These are phyloP conservation scores for Phytophthora uliginosa DNA, from an alignment of 352 stramenopile genomes.

Conservation along the genomic window DNA sequence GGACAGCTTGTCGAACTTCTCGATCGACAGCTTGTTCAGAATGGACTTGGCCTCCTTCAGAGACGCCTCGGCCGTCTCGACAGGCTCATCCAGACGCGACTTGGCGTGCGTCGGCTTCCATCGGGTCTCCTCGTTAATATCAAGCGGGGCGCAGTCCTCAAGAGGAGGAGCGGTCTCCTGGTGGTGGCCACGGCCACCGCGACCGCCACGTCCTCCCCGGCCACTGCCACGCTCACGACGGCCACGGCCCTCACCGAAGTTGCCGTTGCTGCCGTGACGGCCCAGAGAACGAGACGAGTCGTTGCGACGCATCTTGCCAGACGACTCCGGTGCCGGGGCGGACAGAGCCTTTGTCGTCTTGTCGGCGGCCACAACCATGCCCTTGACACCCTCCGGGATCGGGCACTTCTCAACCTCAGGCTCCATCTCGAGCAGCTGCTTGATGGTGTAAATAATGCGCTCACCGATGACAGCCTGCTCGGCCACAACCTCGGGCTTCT, in stretches of 20 bases:
- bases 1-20: slow-evolving; percentile 97
- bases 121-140: slow-evolving; percentile 86
- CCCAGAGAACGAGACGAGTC: slow-evolving; percentile 57
- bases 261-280: slow-evolving; percentile 54
- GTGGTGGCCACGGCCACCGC: slow-evolving; percentile 50
- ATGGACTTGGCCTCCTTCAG: slow-evolving; percentile 93
- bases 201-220: slow-evolving; percentile 52
- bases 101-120: slow-evolving; percentile 85
- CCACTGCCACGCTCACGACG: slow-evolving; percentile 52
- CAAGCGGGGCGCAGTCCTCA: slow-evolving; percentile 71
- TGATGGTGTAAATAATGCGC: slow-evolving; percentile 84
- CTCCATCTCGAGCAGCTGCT: slow-evolving; percentile 79
- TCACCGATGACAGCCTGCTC: slow-evolving; percentile 55
- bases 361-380: slow-evolving; percentile 53
- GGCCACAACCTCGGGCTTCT: slow-evolving; percentile 36
- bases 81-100: slow-evolving; percentile 55
- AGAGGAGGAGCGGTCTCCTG: slow-evolving; percentile 65
- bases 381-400: slow-evolving; percentile 64
- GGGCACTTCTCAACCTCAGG: slow-evolving; percentile 55
- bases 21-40: slow-evolving; percentile 98
- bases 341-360: slow-evolving; percentile 63
- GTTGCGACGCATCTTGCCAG: slow-evolving; percentile 44
- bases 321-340: slow-evolving; percentile 26
- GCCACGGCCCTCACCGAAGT: slow-evolving; percentile 47
- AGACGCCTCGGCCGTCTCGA: slow-evolving; percentile 72